Conservation (phyloP, 73 alveolate genomes). For the Blepharisma japonicum region DNA sequence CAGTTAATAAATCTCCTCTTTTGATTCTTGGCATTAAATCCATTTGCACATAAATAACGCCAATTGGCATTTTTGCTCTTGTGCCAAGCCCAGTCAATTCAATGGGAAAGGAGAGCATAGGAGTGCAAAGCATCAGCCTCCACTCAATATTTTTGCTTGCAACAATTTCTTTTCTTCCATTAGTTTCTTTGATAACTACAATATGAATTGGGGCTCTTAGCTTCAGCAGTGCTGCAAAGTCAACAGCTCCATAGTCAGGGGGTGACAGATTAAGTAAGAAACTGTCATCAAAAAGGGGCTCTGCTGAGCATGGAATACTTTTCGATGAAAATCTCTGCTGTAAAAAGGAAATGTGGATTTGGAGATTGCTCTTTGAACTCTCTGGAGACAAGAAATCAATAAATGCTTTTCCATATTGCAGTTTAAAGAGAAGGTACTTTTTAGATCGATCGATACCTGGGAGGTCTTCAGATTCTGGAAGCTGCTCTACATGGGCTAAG, state of each 20-base stretch:
- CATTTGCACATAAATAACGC: constrained; percentile 43
- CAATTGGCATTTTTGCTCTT: constrained; percentile 45
- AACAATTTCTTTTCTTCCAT: constrained; percentile 43
- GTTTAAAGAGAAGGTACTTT: constrained; percentile 42
- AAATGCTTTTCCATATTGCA: constrained; percentile 54
- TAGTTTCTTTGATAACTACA: constrained; percentile 35
- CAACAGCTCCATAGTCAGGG: constrained; percentile 37
- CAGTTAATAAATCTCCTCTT: constrained; percentile 35
- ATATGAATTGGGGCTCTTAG: constrained; percentile 42
- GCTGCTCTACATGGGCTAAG: constrained; percentile 16
- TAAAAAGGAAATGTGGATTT: constrained; percentile 34
- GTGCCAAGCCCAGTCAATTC: constrained; percentile 57
- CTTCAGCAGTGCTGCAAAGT: constrained; percentile 49
- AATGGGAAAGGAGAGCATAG: constrained; percentile 45
- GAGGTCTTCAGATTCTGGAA: constrained; percentile 16
- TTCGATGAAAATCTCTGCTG: constrained; percentile 40
- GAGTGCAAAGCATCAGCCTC: constrained; percentile 51
- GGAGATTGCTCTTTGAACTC: constrained; percentile 39
- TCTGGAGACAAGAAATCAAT: constrained; percentile 48
- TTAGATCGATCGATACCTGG: constrained; percentile 30
- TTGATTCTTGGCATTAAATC: constrained; percentile 47
- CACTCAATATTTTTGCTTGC: constrained; percentile 65
- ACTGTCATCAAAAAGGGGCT: constrained; percentile 39
- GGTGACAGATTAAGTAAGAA: constrained; percentile 22
- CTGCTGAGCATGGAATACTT: constrained; percentile 33